Base-by-base conservation (phyloP, 2,329 filamentous ascomycete genomes). In the Epichloe gansuensis region DNA sequence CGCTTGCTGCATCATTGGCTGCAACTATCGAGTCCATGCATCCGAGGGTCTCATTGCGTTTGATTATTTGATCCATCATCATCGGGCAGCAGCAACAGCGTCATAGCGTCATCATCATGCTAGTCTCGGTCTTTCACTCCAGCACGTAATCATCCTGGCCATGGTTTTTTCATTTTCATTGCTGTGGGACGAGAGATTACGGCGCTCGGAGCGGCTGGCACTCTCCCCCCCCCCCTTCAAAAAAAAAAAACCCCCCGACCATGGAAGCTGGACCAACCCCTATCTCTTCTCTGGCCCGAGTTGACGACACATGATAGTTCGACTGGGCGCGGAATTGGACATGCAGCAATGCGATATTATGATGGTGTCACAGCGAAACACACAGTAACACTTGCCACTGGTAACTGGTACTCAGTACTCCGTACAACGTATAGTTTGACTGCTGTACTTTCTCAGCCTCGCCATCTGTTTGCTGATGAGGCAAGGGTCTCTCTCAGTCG, bases 11-110 rank as follows among this genome's bases (percentile, higher is more conserved):
- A 50, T 27, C 35, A 55, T 49, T 50, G 54, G 52, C 56, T 52
- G 52, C 50, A 49, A 51, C 43, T 15, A 12, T 45, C 38, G 13
- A 23, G 40, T 53, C 21, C 50, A 51, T 54, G 53, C 53, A 49
- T 41, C 45, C 25, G n/a, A 49, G 40, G 40, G 46, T 49, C 42
- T 51, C 42, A 51, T 51, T 51, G 42, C 23, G 17, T 39, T 34
- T 36, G 23, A 7, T 41, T 21, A 21, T 21, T 11, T 23, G n/a
- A 23, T 36, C 47, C 36, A n/a, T 35, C 57, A 49, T 51, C 50
- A 59, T 64, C 62, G 60, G 63, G 62, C 62, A 58, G 58, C 58
- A 51, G 23, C 50, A 51, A 36, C 35, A n/a, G 35, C 38, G 47
- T 43, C 36, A 34, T 40, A n/a, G 35, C 38, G 47, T 43, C 36